phyloP scores from a whole-genome alignment of 2,329 filamentous ascomycete genomes.

The Stemphylium vesicarium region DNA sequence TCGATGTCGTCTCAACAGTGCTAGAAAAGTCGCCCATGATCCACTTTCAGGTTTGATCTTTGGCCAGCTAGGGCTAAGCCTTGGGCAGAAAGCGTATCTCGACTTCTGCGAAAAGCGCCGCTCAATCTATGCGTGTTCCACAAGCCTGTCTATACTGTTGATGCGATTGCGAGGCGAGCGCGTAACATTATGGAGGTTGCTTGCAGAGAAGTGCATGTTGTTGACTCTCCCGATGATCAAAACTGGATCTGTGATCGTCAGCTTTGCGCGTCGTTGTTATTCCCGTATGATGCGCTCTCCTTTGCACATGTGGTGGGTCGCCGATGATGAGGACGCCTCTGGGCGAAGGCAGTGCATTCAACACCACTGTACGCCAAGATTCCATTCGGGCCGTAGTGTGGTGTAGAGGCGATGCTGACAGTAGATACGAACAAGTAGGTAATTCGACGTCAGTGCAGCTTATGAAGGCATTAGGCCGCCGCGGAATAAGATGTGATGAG shows the following conservation, averaged over 20 bases:
- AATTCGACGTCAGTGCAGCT: conserved; percentile 5
- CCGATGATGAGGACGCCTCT: not conserved
- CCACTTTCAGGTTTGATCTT: conserved; percentile 32
- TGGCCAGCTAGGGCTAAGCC: conserved; percentile 27
- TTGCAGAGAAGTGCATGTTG: not conserved
- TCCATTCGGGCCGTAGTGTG: conserved; percentile 3
- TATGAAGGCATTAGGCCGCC: not conserved
- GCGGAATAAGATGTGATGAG: not conserved
- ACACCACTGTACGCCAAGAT: not conserved
- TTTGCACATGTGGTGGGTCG: conserved; percentile 7
- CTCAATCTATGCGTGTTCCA: conserved; percentile 6
- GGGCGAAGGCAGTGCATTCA: conserved; percentile 10
- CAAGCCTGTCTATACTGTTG: conserved; percentile 1
- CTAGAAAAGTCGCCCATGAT: conserved; percentile 18
- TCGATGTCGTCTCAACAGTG: conserved; percentile 26
- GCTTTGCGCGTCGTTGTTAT: not conserved
- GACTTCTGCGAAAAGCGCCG: conserved; percentile 11
- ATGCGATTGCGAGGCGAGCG: conserved; percentile 1
- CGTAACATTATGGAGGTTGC: not conserved
- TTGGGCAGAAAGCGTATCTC: conserved; percentile 32
- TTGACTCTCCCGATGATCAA: not conserved
- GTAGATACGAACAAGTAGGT: not conserved
- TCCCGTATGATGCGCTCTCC: not conserved
- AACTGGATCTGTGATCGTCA: conserved; percentile 1
- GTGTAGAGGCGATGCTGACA: not conserved